Conservation (phyloP, 163 green algal genomes). For the Scenedesmus sp. region DNA sequence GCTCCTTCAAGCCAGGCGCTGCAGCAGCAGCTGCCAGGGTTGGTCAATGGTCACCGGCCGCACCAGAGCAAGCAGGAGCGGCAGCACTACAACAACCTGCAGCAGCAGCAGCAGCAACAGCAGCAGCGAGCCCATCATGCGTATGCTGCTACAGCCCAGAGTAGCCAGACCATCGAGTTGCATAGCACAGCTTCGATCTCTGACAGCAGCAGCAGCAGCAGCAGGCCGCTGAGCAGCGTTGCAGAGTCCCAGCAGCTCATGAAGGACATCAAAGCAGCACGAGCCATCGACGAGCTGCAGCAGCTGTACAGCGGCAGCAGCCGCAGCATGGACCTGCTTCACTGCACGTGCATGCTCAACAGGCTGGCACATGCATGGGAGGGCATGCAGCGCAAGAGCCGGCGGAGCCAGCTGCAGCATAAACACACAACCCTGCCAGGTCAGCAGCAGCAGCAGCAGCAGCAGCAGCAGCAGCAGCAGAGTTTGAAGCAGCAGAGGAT, state of each 20-base stretch:
- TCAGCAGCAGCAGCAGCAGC: neutral
- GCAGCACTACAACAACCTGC: neutral
- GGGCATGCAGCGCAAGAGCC: neutral
- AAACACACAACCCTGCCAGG: neutral
- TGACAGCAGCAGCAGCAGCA: conserved; percentile 26
- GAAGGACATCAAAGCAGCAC: conserved; percentile 34
- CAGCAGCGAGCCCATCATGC: conserved; percentile 2
- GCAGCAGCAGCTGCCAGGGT: neutral
- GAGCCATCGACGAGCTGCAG: conserved; percentile 28
- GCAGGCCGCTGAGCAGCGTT: neutral
- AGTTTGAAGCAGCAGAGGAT: neutral
- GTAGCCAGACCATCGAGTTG: neutral
- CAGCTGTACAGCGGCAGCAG: conserved; percentile 15
- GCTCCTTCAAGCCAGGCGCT: neutral
- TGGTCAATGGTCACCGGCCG: neutral
- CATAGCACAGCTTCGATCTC: neutral
- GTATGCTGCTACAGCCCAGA: neutral
- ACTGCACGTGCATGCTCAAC: conserved; percentile 28
- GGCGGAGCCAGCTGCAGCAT: neutral
- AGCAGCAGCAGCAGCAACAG: conserved; percentile 28
- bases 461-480: neutral
- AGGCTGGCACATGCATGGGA: conserved; percentile 46
- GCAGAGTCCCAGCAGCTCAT: conserved; percentile 29
- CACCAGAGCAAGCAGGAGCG: conserved; percentile 7
- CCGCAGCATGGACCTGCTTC: neutral